Conservation (phyloP, 208 protist species). For the Acanthamoeba lugdunensis region DNA sequence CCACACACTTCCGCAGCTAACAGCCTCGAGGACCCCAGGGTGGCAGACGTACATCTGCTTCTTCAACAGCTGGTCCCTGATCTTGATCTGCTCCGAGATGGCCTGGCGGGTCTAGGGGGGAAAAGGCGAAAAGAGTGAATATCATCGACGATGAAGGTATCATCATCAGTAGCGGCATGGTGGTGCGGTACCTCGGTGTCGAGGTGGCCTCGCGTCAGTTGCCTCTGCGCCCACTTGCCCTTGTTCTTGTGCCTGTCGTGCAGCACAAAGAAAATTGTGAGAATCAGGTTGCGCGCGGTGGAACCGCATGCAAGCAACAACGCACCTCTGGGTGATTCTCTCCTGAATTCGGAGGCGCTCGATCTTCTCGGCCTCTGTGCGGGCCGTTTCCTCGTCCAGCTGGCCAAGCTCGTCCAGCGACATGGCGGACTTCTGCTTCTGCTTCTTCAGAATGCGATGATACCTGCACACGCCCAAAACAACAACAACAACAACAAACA, state of each 20-base stretch:
- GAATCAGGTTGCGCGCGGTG: background rate
- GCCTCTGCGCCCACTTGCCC: constrained; percentile 59
- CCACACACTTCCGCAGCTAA: no score
- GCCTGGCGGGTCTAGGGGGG: constrained; percentile 53
- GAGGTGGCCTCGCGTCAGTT: constrained; percentile 51
- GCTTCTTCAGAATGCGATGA: constrained; percentile 68
- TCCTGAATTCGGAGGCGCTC: constrained; percentile 65
- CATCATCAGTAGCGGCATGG: no score
- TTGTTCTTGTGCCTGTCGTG: constrained; percentile 59
- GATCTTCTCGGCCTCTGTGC: constrained; percentile 28
- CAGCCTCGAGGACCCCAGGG: no score
- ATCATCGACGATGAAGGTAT: background rate
- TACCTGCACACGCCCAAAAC: constrained; percentile 4
- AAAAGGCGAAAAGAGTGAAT: background rate
- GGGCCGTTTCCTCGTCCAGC: constrained; percentile 49
- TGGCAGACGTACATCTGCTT: constrained; percentile 42
- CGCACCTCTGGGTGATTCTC: constrained; percentile 54
- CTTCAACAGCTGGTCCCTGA: constrained; percentile 68
- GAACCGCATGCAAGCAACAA: background rate
- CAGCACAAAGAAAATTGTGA: background rate
- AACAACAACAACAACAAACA: no score
- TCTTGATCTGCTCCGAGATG: constrained; percentile 66
- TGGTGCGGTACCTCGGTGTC: constrained; percentile 36
- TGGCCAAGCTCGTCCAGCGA: constrained; percentile 50
- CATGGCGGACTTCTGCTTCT: constrained; percentile 34